These are phyloP conservation scores for Eucalyptus erythrocorys DNA, from an alignment of 345 rosid genomes.

Conservation along the genomic window DNA sequence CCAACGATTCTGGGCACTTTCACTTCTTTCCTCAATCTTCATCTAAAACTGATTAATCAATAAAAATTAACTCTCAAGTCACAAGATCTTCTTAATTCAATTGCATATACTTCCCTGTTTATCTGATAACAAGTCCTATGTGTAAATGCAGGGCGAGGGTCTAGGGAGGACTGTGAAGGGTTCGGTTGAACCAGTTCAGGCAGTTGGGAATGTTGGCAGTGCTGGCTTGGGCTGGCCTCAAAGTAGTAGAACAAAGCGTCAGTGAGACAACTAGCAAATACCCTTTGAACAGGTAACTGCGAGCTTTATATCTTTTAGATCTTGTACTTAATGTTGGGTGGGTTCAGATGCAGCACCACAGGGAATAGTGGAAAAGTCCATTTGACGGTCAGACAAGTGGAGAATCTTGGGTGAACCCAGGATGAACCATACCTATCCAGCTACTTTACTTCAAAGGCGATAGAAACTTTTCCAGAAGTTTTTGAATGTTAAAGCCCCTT, in stretches of 20 bases:
- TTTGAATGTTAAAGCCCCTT: neutral
- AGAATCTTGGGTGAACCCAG: neutral
- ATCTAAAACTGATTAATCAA: neutral
- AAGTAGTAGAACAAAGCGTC: conserved; percentile 16
- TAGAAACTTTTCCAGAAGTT: neutral
- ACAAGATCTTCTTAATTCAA: neutral
- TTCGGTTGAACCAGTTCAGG: conserved; percentile 52
- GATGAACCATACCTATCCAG: neutral
- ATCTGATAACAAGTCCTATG: neutral
- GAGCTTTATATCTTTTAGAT: neutral
- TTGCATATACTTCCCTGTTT: neutral
- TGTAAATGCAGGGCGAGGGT: conserved; percentile 53
- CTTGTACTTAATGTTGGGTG: neutral
- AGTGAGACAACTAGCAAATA: neutral
- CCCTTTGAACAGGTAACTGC: neutral
- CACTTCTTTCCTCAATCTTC: neutral
- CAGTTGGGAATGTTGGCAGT: conserved; percentile 60
- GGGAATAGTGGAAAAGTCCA: neutral
- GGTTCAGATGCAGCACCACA: neutral
- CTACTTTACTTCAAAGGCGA: neutral
- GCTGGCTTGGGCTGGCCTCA: conserved; percentile 72
- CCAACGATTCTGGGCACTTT: neutral
- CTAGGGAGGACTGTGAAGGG: conserved; percentile 58
- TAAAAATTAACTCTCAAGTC: neutral
- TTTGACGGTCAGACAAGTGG: neutral